phyloP scores from a whole-genome alignment of 345 rosid genomes.

The Erodium maritimum region DNA sequence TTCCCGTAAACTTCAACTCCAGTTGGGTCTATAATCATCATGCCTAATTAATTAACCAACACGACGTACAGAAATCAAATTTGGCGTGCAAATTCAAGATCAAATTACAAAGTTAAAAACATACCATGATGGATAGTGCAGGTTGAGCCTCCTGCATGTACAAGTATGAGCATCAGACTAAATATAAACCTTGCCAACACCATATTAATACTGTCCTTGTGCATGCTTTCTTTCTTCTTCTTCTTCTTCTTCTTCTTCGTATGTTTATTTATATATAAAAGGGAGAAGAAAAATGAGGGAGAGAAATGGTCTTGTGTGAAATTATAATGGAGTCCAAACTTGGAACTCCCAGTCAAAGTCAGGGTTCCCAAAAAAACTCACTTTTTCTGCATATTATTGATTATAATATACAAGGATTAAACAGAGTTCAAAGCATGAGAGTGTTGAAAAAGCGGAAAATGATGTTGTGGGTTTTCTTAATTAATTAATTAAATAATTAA shows the following conservation, averaged over 20 bases:
- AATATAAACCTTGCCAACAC: too few species aligned
- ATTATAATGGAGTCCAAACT: constrained; percentile 10
- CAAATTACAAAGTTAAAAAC: too few species aligned
- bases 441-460: constrained; percentile 9
- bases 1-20: too few species aligned
- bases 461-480: constrained; percentile 7
- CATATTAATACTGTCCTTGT: too few species aligned
- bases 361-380: constrained; percentile 17
- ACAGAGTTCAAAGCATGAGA: constrained; percentile 10
- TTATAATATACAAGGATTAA: not conserved
- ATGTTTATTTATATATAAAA: constrained; percentile 4
- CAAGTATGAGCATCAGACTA: too few species aligned
- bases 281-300: constrained; percentile 12
- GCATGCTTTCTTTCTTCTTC: not conserved
- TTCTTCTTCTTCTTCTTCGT: constrained; percentile 7
- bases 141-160: too few species aligned
- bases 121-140: too few species aligned
- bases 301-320: constrained; percentile 14
- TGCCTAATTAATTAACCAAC: too few species aligned
- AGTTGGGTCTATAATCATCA: too few species aligned
- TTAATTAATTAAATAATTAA: constrained; percentile 6
- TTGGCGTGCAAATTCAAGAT: too few species aligned
- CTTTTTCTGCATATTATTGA: not conserved
- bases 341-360: too few species aligned
- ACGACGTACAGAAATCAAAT: too few species aligned